Evolutionary conservation across 2,329 filamentous ascomycete genomes (phyloP).

Genomic region (Ophiostoma himal-ulmi): DNA sequence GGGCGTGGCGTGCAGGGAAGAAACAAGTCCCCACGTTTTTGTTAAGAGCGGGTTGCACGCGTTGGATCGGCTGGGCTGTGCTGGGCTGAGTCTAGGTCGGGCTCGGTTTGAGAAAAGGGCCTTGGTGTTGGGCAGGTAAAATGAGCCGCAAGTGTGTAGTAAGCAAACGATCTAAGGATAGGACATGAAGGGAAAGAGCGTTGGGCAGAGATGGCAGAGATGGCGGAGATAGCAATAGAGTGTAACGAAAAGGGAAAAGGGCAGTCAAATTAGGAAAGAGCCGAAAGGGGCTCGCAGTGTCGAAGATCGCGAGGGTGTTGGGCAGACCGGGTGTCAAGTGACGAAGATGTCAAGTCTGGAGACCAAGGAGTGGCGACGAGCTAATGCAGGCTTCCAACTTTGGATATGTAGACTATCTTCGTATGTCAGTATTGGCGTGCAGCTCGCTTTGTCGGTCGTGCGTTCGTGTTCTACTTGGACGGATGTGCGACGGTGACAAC

Average conservation of each 20-base stretch:
- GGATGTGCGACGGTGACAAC: background rate
- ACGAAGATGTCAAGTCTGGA: background rate
- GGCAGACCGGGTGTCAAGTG: background rate
- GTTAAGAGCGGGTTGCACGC: background rate
- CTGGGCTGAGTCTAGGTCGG: background rate
- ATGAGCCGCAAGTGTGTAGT: background rate
- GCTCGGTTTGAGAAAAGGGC: too few species aligned
- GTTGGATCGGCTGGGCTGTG: constrained; percentile 5
- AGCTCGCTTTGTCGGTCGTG: background rate
- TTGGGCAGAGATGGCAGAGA: background rate
- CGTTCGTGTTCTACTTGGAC: constrained; percentile 1
- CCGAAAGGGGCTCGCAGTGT: background rate
- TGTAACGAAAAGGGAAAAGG: background rate
- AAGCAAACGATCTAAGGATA: background rate
- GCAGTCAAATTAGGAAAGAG: background rate
- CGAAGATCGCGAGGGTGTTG: background rate
- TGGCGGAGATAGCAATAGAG: background rate
- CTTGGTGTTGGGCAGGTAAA: background rate
- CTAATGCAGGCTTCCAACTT: background rate
- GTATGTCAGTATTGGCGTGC: background rate
- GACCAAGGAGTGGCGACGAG: background rate
- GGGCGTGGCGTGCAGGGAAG: background rate
- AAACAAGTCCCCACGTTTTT: background rate
- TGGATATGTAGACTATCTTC: background rate
- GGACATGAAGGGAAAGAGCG: background rate